A percentile compares a stretch with the other conserved stretches of the same genome.
Conservation (phyloP, 768 basidiomycete genomes). For the Scleroderma bovista region DNA sequence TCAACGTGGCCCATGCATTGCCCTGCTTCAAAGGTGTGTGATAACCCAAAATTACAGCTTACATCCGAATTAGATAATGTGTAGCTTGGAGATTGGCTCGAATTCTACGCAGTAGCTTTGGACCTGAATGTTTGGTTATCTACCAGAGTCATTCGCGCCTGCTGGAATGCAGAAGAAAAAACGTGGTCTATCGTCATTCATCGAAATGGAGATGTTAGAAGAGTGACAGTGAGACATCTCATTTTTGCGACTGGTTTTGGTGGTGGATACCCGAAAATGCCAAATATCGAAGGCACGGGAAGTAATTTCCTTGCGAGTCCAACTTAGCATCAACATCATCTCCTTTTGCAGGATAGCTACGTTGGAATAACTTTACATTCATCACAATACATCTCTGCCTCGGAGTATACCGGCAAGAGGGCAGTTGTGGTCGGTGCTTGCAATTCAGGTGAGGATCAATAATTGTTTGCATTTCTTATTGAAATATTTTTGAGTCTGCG, state of each 20-base stretch:
- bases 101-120: conserved; percentile 49
- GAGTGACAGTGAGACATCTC: conserved; percentile 42
- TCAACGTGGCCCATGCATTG: conserved; percentile 46
- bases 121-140: conserved; percentile 62
- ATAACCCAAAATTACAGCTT: not conserved
- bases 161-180: conserved; percentile 29
- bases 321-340: not conserved
- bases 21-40: conserved; percentile 43
- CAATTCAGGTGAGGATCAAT: conserved; percentile 42
- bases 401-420: conserved; percentile 52
- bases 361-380: conserved; percentile 53
- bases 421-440: conserved; percentile 60
- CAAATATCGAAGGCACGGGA: conserved; percentile 40
- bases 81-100: conserved; percentile 59
- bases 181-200: conserved; percentile 40
- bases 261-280: conserved; percentile 42
- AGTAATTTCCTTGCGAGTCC: not conserved
- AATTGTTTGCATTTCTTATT: conserved; percentile 1
- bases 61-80: not conserved
- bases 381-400: conserved; percentile 38
- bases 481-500: not conserved
- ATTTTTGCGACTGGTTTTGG: conserved; percentile 52
- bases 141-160: conserved; percentile 31
- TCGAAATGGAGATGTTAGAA: conserved; percentile 24
- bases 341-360: conserved; percentile 38